Base-by-base conservation (phyloP, 805 yeast species). In the Kodamaea lidongshanica region DNA sequence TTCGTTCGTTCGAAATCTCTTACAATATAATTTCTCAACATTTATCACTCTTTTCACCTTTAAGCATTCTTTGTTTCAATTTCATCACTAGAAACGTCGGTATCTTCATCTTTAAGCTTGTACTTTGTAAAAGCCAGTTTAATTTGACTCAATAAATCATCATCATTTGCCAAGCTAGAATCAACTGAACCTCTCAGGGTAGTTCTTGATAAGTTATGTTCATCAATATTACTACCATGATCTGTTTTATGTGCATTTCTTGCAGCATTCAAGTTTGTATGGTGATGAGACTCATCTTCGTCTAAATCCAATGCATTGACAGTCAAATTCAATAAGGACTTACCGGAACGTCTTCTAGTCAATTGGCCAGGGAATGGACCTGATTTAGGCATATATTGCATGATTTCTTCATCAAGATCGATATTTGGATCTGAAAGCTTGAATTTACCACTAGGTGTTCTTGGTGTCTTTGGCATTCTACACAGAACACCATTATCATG, bases 401-500 rank as follows among this genome's bases (percentile, higher is more conserved):
- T 52, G 35, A 70, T 50, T 20, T 61, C 58, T 6, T 58, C 61
- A 12, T 47, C 47, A 16, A 46, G 43, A n/a, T 40, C 37, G 10
- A 38, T 46, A 3, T 38, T 22, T 17, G 40, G 41, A 23, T 44
- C 44, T 6, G 41, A 28, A 27, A 42, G 52, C n/a, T 48, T 48
- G 4, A 56, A 51, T 6, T 53, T 54, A 19, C 13, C 13, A 11
- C 26, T 14, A 23, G 52, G 63, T 19, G 65, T 50, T 38, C 54
- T 46, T 16, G 66, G 67, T 10, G 67, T 54, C 43, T 56, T 50
- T n/a, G 77, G 74, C 13, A 68, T 49, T 39, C 77, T 58, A 50
- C 79, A 75, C 0, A 85, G 70, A 26, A 76, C 70, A 37, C 95
- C 95, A 25, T 83, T 82, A 58, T 88, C 89, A 51, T 83, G 92